These are phyloP conservation scores for Vaucheria bursata DNA, from an alignment of 352 stramenopile species.

Conservation along the genomic window DNA sequence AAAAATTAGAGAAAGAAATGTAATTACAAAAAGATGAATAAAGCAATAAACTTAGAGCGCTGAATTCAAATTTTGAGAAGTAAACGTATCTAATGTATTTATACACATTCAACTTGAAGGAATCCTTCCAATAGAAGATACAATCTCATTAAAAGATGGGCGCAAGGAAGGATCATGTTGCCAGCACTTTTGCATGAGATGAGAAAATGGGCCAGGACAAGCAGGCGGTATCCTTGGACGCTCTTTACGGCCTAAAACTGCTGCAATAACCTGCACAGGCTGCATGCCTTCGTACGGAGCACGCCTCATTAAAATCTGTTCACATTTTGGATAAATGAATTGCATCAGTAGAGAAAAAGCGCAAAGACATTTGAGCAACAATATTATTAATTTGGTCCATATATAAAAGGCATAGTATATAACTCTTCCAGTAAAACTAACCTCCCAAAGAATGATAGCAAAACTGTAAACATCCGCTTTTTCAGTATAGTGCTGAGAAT, in stretches of 20 bases:
- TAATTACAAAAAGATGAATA: too few species aligned
- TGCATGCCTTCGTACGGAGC: conserved; percentile 78
- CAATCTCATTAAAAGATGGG: conserved; percentile 27
- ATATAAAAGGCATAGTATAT: too few species aligned
- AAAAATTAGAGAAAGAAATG: too few species aligned
- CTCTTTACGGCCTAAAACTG: conserved; percentile 35
- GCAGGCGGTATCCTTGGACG: conserved; percentile 39
- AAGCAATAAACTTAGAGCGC: too few species aligned
- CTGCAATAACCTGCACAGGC: conserved; percentile 57
- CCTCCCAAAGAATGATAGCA: conserved; percentile 80
- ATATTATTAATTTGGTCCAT: too few species aligned
- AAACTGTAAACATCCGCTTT: conserved; percentile 85
- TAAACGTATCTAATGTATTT: too few species aligned
- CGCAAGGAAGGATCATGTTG: conserved; percentile 18
- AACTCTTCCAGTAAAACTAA: too few species aligned
- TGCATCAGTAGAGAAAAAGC: too few species aligned
- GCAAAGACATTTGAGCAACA: too few species aligned
- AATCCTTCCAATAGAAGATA: conserved; percentile 13
- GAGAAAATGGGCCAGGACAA: conserved; percentile 17
- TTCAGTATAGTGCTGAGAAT: conserved; percentile 80
- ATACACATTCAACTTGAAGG: too few species aligned
- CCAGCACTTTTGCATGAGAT: conserved; percentile 43
- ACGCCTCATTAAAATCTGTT: conserved; percentile 66
- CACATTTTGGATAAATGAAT: too few species aligned
- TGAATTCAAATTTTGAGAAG: too few species aligned